Conservation (phyloP, 2,329 filamentous ascomycete genomes). For the Geosmithia flava region DNA sequence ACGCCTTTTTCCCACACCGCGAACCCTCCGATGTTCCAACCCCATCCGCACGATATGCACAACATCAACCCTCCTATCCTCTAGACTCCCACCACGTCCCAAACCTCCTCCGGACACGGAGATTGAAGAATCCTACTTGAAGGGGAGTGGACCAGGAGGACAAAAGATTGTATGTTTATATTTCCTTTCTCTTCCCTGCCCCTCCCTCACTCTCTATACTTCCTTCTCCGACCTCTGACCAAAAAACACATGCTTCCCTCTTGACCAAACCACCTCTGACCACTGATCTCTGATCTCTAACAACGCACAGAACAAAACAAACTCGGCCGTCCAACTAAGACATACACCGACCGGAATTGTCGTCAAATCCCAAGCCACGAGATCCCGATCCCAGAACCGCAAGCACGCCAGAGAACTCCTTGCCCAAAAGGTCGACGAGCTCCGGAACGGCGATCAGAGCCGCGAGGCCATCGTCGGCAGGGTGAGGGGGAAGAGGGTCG, state of each 20-base stretch:
- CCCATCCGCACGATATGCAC: conserved; percentile 13
- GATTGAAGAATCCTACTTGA: conserved; percentile 75
- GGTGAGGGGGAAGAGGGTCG: conserved; percentile 54
- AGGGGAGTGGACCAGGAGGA: conserved; percentile 83
- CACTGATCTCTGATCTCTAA: conserved; percentile 1
- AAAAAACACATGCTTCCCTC: background rate
- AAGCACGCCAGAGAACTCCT: conserved; percentile 71
- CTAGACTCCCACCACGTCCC: conserved; percentile 66
- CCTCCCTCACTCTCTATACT: background rate
- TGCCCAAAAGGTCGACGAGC: conserved; percentile 60
- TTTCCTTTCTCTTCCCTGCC: background rate
- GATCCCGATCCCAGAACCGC: conserved; percentile 76
- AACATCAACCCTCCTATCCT: conserved; percentile 21
- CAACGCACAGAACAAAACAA: conserved; percentile 78
- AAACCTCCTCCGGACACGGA: conserved; percentile 63
- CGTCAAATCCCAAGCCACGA: conserved; percentile 85
- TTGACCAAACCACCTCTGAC: too few relatives aligned
- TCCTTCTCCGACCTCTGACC: background rate
- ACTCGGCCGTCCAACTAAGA: conserved; percentile 83
- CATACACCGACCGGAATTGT: conserved; percentile 86
- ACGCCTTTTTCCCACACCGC: background rate
- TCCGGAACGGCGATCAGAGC: conserved; percentile 58
- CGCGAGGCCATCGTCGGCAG: conserved; percentile 52
- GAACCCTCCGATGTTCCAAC: background rate
- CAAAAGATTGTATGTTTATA: conserved; percentile 67